Conservation (phyloP, 768 basidiomycete species). For the Guyanaporus albipodus region DNA sequence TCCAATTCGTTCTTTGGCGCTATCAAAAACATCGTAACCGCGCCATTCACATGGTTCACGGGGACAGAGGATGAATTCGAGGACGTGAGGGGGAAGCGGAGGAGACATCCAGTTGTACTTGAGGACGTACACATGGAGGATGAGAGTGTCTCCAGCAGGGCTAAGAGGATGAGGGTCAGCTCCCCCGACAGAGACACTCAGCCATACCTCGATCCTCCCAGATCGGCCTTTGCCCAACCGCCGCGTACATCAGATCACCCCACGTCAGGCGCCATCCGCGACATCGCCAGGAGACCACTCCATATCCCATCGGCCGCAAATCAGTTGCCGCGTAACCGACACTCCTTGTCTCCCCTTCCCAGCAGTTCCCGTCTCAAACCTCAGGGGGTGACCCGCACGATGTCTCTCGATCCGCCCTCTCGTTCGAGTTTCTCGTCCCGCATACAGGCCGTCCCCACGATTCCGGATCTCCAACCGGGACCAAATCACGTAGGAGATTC, state of each 20-base stretch:
- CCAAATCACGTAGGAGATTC: constrained; percentile 15
- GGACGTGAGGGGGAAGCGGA: constrained; percentile 53
- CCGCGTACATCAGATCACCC: constrained; percentile 18
- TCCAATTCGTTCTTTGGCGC: constrained; percentile 58
- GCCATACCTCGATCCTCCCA: constrained; percentile 54
- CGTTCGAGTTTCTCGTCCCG: constrained; percentile 21
- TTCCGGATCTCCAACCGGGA: constrained; percentile 32
- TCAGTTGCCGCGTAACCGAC: constrained; percentile 34
- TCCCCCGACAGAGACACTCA: constrained; percentile 44
- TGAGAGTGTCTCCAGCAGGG: constrained; percentile 30
- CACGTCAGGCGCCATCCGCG: constrained; percentile 19
- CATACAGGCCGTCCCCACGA: constrained; percentile 29
- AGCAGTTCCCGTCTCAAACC: constrained; percentile 33
- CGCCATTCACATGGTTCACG: constrained; percentile 55
- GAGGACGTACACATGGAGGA: constrained; percentile 30
- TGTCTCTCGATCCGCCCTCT: constrained; percentile 68
- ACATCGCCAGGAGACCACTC: constrained; percentile 26
- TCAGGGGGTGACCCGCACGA: constrained; percentile 48
- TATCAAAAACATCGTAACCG: constrained; percentile 63
- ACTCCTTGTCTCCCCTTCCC: constrained; percentile 41
- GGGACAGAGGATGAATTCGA: constrained; percentile 46
- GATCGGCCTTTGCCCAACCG: constrained; percentile 37
- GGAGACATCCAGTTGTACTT: constrained; percentile 36
- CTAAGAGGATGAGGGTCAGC: constrained; percentile 51
- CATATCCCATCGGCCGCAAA: constrained; percentile 31